Conservation (phyloP, 2,329 filamentous ascomycete genomes). For the Drechslerella coelobrocha region DNA sequence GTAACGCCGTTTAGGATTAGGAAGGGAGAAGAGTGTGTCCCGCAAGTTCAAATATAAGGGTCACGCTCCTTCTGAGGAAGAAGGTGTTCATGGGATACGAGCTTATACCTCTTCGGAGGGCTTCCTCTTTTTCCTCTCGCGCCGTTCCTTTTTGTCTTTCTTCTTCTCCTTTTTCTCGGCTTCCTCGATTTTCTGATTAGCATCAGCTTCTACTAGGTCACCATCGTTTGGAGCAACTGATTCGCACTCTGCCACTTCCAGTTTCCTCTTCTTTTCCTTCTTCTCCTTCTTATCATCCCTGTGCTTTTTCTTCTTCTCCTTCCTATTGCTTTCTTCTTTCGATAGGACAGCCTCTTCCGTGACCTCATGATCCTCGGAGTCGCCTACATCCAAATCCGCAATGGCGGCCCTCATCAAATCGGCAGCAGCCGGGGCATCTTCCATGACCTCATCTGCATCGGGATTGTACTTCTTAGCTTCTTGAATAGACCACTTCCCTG, state of each 20-base stretch:
- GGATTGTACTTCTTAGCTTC: constrained; percentile 93
- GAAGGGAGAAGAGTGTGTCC: no score
- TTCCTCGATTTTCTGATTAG: constrained; percentile 14
- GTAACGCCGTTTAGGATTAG: no score
- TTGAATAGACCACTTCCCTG: constrained; percentile 87
- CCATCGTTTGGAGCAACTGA: background rate
- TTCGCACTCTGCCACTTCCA: constrained; percentile 23
- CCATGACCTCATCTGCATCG: constrained; percentile 83
- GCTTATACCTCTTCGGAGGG: constrained; percentile 35
- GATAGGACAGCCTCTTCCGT: constrained; percentile 58
- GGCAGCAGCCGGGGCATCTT: constrained; percentile 69
- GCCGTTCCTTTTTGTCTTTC: constrained; percentile 43
- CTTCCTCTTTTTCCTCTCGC: constrained; percentile 48
- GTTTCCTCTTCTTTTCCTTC: constrained; percentile 55
- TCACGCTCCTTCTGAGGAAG: no score
- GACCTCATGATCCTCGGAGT: constrained; percentile 58
- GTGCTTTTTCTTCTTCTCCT: constrained; percentile 58
- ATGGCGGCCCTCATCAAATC: constrained; percentile 61
- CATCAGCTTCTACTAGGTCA: constrained; percentile 1
- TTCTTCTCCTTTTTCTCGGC: constrained; percentile 42
- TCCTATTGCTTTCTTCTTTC: constrained; percentile 59
- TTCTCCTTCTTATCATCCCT: constrained; percentile 53
- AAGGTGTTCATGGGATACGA: no score
- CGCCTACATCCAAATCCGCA: constrained; percentile 60
- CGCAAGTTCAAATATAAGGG: no score